Base-by-base conservation (phyloP, 192 early-diverging fungal species). In the Physocladia obscura region DNA sequence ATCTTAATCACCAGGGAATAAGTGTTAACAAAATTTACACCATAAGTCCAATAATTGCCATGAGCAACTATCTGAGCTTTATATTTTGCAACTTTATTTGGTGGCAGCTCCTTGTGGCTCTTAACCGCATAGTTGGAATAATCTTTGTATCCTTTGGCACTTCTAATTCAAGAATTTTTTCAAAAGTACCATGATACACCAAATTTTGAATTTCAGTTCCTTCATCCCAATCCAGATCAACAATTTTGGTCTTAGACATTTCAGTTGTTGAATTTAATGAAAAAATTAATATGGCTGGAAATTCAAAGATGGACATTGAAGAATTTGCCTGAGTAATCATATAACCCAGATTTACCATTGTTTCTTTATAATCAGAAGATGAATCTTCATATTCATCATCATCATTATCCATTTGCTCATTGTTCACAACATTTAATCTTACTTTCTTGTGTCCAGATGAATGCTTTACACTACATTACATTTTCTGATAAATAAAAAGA, bases 1-100 rank as follows among this genome's bases (percentile, higher is more conserved):
- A 32, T 58, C 37, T 58, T 58, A 35, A 58, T 58, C 13, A 58
- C 57, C 19, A 35, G 57, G 1, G 57, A 58, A 30, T 58, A 58
- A 1, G 57, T 4, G 32, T 58, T 35, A 5, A 58, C 31, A 2
- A 58, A 58, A 32, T 58, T 58, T 0, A 58, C 31, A 1, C 57
- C 32, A 35, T 58, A 58, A 0, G 6, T 8, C 22, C 37, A 35
- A 35, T 58, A 58, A 58, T 58, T 35, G 11, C 57, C 57, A 32
- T 35, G 57, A 6, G 34, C 32, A 0, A 58, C 57, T 19, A 58
- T 4, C 19, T 35, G 1, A 2, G 13, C 22, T 3, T 58, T 58
- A 35, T 32, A 58, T 22, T 58, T 58, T 30, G 6, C 15, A n/a
- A 58, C 57, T 2, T 34, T 35, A 32, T 58, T 1, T 32, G 57